A percentile compares a stretch with the other conserved stretches of the same genome.
Conservation (phyloP, 2,329 filamentous ascomycete species). For the Fusarium globosum region DNA sequence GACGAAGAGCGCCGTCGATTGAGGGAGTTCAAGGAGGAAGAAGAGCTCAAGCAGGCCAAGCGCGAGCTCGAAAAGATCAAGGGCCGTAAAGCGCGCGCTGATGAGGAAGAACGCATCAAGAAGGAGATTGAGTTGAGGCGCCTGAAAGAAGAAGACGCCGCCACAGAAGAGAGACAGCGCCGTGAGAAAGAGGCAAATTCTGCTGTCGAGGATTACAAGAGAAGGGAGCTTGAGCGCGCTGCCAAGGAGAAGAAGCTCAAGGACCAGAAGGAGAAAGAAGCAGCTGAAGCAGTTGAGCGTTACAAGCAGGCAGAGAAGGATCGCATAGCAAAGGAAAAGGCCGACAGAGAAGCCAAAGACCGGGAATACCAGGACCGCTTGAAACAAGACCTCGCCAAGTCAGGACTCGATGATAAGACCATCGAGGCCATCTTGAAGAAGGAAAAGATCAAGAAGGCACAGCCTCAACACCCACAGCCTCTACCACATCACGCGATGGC, state of each 20-base stretch:
- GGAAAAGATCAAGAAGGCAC: slow-evolving; percentile 57
- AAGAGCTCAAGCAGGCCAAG: slow-evolving; percentile 62
- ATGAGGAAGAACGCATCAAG: slow-evolving; percentile 63
- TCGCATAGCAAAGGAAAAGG: slow-evolving; percentile 57
- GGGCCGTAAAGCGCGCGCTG: slow-evolving; percentile 57
- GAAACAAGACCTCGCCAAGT: slow-evolving; percentile 67
- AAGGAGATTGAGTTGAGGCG: slow-evolving; percentile 62
- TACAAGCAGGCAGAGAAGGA: slow-evolving; percentile 62
- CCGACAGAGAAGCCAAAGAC: slow-evolving; percentile 56
- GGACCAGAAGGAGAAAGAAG: slow-evolving; percentile 62
- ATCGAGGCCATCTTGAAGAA: slow-evolving; percentile 70
- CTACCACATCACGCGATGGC: slow-evolving; percentile 16
- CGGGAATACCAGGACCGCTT: slow-evolving; percentile 65
- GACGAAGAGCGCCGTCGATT: slow-evolving; percentile 51
- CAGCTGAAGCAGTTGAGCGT: slow-evolving; percentile 61
- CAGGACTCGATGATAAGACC: slow-evolving; percentile 68
- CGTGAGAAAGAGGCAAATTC: slow-evolving; percentile 61
- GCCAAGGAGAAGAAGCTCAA: slow-evolving; percentile 60
- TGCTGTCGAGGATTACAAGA: slow-evolving; percentile 64
- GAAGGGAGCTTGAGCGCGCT: slow-evolving; percentile 56
- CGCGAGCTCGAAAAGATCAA: slow-evolving; percentile 61
- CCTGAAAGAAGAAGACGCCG: slow-evolving; percentile 60
- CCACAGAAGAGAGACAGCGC: slow-evolving; percentile 47
- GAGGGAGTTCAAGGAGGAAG: slow-evolving; percentile 54
- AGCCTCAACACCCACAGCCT: slow-evolving; percentile 9